Base-by-base conservation (phyloP, 2,329 filamentous ascomycete species). In the Aspergillus sp. region DNA sequence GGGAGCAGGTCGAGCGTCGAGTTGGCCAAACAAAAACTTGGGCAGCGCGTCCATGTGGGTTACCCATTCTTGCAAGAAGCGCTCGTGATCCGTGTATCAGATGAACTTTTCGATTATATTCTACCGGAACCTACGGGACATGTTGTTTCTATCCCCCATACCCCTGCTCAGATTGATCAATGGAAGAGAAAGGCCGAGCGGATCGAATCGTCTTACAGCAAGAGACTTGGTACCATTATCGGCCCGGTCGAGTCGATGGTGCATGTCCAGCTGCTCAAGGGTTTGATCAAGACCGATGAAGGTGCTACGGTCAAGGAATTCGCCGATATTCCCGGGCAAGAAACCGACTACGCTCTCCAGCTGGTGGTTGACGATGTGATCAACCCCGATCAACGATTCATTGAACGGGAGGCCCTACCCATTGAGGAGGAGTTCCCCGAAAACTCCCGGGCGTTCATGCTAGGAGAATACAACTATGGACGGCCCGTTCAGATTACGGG, bases 61-160 rank as follows among this genome's bases (percentile, higher is more conserved):
- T 99, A 96, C 71, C 95, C 95, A 1, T 99, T 97, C 79, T 79
- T 99, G 65, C 91, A 96, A 69, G 96, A 99, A 78, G 95, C 91
- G 56, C 94, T 94, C 78, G 88, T 99, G 30, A 84, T 91, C 55
- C 89, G 88, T 58, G 91, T 98, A 1, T 94, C 92, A 1, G 95
- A 99, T 73, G 94, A 98, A 74, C 82, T 98, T 28, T 98, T 98
- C 73, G 90, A 91, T 69, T 99, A 97, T 72, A 82, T 88, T 17
- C 80, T 95, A 38, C 84, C 89, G 1, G 82, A 88, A 36, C 84
- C 87, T 63, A 86, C 87, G 60, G 82, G 82, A 43, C 86, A 89
- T 51, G 81, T 93, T 36, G 77, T 90, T 19, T 82, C 88, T 50
- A 85, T 82, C 39, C 88, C 92, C 19, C 92, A 97, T 73, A 84